Base-by-base conservation (phyloP, 805 yeast species). In the Wickerhamia fluorescens region DNA sequence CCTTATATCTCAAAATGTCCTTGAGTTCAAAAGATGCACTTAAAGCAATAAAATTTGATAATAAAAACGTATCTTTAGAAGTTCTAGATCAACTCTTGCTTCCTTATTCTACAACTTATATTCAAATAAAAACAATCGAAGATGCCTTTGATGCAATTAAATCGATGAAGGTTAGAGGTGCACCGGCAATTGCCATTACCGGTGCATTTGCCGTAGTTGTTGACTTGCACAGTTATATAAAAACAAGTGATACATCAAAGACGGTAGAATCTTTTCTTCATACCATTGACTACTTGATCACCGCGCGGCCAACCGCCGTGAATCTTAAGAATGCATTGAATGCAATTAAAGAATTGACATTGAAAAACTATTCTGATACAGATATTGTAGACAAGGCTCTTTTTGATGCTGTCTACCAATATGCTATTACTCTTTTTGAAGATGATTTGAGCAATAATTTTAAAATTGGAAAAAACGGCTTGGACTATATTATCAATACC, bases 151-250 rank as follows among this genome's bases (percentile, higher is more conserved):
- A 68, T 12, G 94, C 83, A n/a, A 89, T 89, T 53, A 78, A 76
- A 48, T 67, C 67, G 34, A 89, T 89, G 98, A 87, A 84, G 45
- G 96, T 94, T 4, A 70, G 98, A 51, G 98, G 98, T 21, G 98
- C 98, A 0, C 98, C 98, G 0, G 97, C 97, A 1, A 89, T 89
- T 49, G 96, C 96, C 37, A 84, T 89, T 34, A 96, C 89, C 3
- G 97, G 95, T 4, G 77, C 87, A 1, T 68, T 88, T 35, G 73
- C 95, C 2, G 71, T 89, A 3, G 78, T 84, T 2, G 75, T 82
- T n/a, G 96, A 89, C 74, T 3, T 57, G 56, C 32, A 44, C 44
- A 48, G 45, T 47, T 33, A 33, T 27, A 61, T 56, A 22, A 28
- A 49, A 37, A 20, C 40, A 35, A 17, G 27, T 1, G 20, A 23